Evolutionary conservation across 2,329 filamentous ascomycete species (phyloP), one percentile per base, ranked within the genome.

Genomic region (Grosmannia clavigera): DNA sequence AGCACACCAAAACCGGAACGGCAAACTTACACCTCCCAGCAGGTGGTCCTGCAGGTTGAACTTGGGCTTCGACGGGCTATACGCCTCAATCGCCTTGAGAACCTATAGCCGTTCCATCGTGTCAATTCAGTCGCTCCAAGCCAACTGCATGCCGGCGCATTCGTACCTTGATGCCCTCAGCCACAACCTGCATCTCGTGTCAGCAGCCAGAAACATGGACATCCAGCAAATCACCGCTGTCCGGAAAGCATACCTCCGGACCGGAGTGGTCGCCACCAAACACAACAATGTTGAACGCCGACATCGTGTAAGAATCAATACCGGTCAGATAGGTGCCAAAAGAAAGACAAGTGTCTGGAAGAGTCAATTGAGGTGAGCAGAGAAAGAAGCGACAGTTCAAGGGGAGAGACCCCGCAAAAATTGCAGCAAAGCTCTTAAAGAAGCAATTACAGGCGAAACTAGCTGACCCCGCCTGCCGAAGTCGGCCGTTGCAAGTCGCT

Each of bases 31-130:
- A 69, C 94, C 92, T 69, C 94, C 92, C 61, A 99, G 82, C 61
- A 95, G 80, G 71, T 96, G 90, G 60, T 96, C 84, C 71, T 96
- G 83, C 68, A 96, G 87, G 72, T 94, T 90, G 78, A 97, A 96
- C 68, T 86, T 86, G 71, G 76, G 79, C 59, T 87, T 80, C 65
- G 85, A 82, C 60, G 85, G 81, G 70, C 83, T 85, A 66, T 78
- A 76, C 67, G 85, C 81, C 76, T 95, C 88, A 61, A 97, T 78
- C 5, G 87, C 80, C 71, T 86, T 87, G 70, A 97, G 81, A 66
- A 94, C 77, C 89, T 95, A 68, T 51, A 22, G n/a, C 19, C 48
- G 35, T 9, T 27, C 7, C 35, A 19, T 9, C 46, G n/a, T 27
- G 35, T 52, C 50, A 51, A 10, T 51, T 2, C 25, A 5, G 11